Percentiles rank a stretch among this genome's conserved stretches.
Conservation (phyloP, 768 basidiomycete species). For the Clitopilus passeckerianus region DNA sequence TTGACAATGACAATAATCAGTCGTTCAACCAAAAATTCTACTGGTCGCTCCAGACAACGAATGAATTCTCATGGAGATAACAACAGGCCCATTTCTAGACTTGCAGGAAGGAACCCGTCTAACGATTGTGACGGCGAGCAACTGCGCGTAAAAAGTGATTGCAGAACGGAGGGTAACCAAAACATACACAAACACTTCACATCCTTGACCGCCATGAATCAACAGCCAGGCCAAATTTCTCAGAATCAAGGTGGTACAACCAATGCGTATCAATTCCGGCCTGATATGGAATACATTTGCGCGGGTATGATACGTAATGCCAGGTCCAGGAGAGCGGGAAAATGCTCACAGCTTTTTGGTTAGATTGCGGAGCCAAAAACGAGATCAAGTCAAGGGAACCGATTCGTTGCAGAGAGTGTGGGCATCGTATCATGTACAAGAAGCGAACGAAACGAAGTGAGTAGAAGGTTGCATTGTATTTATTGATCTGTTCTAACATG, state of each 20-base stretch:
- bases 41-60: neutral
- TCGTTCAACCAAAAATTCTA: neutral
- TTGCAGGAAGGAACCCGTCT: neutral
- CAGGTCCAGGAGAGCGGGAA: neutral
- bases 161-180: neutral
- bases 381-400: slow-evolving; percentile 89
- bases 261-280: slow-evolving; percentile 19
- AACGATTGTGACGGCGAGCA: neutral
- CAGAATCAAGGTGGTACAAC: neutral
- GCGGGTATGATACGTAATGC: slow-evolving; percentile 49
- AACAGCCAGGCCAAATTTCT: slow-evolving; percentile 15
- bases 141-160: neutral
- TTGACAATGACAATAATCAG: neutral
- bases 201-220: slow-evolving; percentile 16
- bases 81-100: neutral
- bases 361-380: slow-evolving; percentile 92
- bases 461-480: slow-evolving; percentile 22
- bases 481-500: slow-evolving; percentile 2
- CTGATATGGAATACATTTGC: slow-evolving; percentile 85
- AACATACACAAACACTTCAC: slow-evolving; percentile 11
- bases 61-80: neutral
- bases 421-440: slow-evolving; percentile 99
- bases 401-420: slow-evolving; percentile 94
- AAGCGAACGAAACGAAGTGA: slow-evolving; percentile 90
- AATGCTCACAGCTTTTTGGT: slow-evolving; percentile 7